Evolutionary conservation across 148 eudicot species (phyloP), one percentile per base, ranked within the genome.

Genomic region (Chenopodium quinoa): DNA sequence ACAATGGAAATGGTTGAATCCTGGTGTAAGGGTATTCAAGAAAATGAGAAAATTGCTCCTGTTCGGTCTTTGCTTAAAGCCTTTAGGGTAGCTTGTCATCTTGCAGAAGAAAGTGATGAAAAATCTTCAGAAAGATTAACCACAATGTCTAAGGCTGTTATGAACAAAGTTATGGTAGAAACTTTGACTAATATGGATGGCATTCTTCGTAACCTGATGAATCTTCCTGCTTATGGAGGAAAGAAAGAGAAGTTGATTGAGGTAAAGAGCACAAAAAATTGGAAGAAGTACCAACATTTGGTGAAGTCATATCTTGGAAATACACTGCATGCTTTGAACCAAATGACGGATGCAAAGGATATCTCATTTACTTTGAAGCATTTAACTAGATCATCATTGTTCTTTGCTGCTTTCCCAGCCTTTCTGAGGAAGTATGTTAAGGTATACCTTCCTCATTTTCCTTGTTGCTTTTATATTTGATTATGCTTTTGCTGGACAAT

Each of bases 281-380:
- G 99, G 99, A 97, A 88, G 87, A 91, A 84, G 77, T 87, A 94
- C 86, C 89, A 88, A 78, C 91, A 92, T 82, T 75, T 97, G 90
- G 98, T 97, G 83, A 94, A 94, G 87, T 91, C 99, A 70, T 94
- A 90, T 85, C 93, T 97, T 86, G 99, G 97, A 78, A 94, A 97
- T 81, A 86, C 97, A 71, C 81, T 97, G 44, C 99, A 97, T 84
- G 92, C 93, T 73, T 81, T 97, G 73, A 97, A 97, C 85, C 97
- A 94, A 83, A 97, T 94, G 99, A 97, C 99, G 0, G 98, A 97
- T 78, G 81, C 92, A 20, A 85, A 92, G 82, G 93, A 91, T 94
- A 90, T 97, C 80, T 88, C 95, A 37, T 92, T 92, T 81, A 91
- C 97, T 77, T 80, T 94, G 79, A 86, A 88, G 64, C 91, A 97